Conservation (phyloP, 2,329 filamentous ascomycete genomes). For the Colletotrichum abscissum region DNA sequence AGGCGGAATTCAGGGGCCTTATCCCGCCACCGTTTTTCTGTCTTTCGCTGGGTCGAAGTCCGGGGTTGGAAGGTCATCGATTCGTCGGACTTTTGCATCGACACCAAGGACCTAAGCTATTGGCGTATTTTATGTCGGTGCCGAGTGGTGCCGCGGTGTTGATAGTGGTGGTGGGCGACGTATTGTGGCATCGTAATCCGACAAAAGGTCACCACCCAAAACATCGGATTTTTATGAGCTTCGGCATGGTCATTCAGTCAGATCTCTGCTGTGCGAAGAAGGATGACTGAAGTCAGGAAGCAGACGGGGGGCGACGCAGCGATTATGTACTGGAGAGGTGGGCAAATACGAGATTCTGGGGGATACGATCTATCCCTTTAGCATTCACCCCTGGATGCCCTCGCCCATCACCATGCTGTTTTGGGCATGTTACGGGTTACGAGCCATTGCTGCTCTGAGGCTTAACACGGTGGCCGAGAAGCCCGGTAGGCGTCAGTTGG, state of each 20-base stretch:
- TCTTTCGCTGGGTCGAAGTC: neutral
- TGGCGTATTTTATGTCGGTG: neutral
- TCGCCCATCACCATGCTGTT: constrained; percentile 2
- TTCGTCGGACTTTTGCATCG: neutral
- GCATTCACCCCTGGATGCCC: neutral
- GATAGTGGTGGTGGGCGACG: neutral
- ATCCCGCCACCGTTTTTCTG: neutral
- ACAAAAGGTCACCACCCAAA: neutral
- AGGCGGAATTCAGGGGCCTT: constrained; percentile 6
- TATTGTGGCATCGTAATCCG: neutral
- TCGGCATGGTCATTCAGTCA: neutral
- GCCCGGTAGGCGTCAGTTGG: neutral
- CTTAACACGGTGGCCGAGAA: constrained; percentile 18
- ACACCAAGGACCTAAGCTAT: neutral
- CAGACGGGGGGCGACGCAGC: neutral
- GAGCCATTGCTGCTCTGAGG: neutral
- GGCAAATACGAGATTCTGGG: constrained; percentile 13
- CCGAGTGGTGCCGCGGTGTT: neutral
- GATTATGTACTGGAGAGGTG: constrained; percentile 25
- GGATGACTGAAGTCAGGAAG: neutral
- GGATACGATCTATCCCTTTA: neutral
- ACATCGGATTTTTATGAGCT: neutral
- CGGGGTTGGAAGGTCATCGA: neutral
- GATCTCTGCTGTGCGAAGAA: neutral
- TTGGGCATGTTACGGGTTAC: constrained; percentile 15